Base-by-base conservation (phyloP, 2,329 filamentous ascomycete genomes). In the Lasiodiplodia hormozganensis region DNA sequence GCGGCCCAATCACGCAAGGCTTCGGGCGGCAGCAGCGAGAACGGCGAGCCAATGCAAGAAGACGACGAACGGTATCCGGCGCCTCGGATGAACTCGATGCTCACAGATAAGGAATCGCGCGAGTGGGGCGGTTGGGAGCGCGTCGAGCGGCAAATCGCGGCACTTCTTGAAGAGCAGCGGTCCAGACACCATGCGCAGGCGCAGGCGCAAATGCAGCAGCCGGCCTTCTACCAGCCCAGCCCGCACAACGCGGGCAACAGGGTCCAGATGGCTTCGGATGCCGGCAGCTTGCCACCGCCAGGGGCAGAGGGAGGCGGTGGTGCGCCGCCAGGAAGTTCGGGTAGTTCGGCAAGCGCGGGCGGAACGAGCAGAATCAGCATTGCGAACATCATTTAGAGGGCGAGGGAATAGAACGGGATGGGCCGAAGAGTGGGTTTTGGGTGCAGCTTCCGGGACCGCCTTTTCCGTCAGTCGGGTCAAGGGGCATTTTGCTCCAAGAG, bases 111-210 rank as follows among this genome's bases (percentile, higher is more conserved):
- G 12, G 88, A 90, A 71, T 82, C 83, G 54, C 83, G 85, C 65
- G 90, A 92, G 57, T 96, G 93, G 92, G 89, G 89, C 64, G 92
- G 92, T 2, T 97, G 94, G 94, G 87, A 88, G 25, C 86, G 87
- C 70, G 83, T 97, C 16, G 90, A 96, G 74, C 84, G 85, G 66
- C 84, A 87, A 25, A 82, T 92, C 4, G 82, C 85, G 21, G 83
- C 85, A 51, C 79, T 93, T 40, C 78, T 83, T 73, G 84, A 78
- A 12, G 82, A 86, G 66, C 80, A 82, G 70, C 83, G 79, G 31
- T 60, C 38, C 28, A 67, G 65, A 21, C 70, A 68, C 40, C 66
- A 69, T 16, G 56, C 56, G n/a, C 57, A 62, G 23, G 57, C 21
- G 38, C 57, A 62, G 23, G 25, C 58, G 51, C 68, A 65, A 34